A percentile compares a stretch with the other conserved stretches of the same genome.
phyloP scores from a whole-genome alignment of 1,284 basidiomycete genomes.

The Porodaedalea pini region DNA sequence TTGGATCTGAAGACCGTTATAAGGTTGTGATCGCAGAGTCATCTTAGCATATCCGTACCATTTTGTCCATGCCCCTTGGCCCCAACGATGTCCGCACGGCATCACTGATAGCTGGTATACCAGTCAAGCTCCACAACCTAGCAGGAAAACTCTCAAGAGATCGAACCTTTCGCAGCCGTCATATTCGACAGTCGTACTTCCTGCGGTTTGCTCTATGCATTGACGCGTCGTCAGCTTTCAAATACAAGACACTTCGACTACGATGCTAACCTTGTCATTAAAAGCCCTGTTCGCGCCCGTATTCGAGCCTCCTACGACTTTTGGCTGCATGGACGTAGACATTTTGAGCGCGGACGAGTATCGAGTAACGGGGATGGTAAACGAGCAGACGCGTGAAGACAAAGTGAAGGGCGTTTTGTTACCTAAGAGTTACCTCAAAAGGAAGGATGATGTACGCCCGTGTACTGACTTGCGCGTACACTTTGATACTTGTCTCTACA shows the following conservation, averaged over 20 bases:
- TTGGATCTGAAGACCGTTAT: constrained; percentile 71
- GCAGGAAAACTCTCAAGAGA: neutral
- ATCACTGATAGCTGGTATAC: constrained; percentile 84
- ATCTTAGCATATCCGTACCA: constrained; percentile 55
- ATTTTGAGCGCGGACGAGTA: neutral
- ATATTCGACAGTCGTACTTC: constrained; percentile 93
- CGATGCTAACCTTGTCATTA: constrained; percentile 70
- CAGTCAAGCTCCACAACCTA: constrained; percentile 17
- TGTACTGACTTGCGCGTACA: constrained; percentile 17
- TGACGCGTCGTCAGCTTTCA: constrained; percentile 32
- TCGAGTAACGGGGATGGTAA: neutral
- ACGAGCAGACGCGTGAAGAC: constrained; percentile 12
- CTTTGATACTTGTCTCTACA: constrained; percentile 1
- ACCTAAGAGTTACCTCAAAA: neutral
- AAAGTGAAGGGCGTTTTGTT: neutral
- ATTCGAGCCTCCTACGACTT: constrained; percentile 33
- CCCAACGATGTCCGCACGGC: constrained; percentile 96
- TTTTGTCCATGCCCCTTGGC: constrained; percentile 99
- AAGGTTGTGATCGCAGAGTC: constrained; percentile 12
- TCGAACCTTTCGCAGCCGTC: constrained; percentile 89
- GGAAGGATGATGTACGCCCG: constrained; percentile 4
- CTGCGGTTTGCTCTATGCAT: constrained; percentile 78
- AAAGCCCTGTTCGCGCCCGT: constrained; percentile 66
- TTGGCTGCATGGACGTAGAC: constrained; percentile 35
- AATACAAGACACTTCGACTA: neutral